A percentile compares a stretch with the other conserved stretches of the same genome.
Conservation (phyloP, 2,329 filamentous ascomycete genomes). For the Neonectria magnoliae region DNA sequence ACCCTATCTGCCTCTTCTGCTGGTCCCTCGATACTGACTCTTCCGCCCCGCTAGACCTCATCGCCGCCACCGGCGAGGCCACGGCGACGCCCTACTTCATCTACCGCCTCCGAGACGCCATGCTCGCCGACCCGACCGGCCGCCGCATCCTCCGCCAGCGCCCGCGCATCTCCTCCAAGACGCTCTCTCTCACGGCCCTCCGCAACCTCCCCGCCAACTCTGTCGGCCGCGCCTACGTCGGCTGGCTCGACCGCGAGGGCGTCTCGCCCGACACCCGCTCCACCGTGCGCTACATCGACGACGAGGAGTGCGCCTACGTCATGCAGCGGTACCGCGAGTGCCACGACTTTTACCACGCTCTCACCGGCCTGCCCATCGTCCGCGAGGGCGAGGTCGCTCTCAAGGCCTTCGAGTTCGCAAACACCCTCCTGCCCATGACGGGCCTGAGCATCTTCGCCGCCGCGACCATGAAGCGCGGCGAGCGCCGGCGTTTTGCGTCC, state of each 20-base stretch:
- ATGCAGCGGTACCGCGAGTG: slow-evolving; percentile 98
- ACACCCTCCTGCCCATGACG: slow-evolving; percentile 95
- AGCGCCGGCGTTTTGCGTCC: slow-evolving; percentile 77
- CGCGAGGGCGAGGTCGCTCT: slow-evolving; percentile 98
- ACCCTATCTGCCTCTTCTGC: neutral
- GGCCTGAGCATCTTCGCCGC: slow-evolving; percentile 86
- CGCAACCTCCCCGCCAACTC: slow-evolving; percentile 76
- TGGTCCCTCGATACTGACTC: neutral
- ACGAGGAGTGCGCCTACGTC: slow-evolving; percentile 96
- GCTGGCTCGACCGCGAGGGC: slow-evolving; percentile 93
- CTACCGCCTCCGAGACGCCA: slow-evolving; percentile 87
- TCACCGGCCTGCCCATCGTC: slow-evolving; percentile 89
- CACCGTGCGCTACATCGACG: slow-evolving; percentile 87
- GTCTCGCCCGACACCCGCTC: slow-evolving; percentile 91
- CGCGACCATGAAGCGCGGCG: slow-evolving; percentile 83
- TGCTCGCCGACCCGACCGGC: slow-evolving; percentile 86
- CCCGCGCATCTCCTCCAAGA: slow-evolving; percentile 85
- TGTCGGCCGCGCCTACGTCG: slow-evolving; percentile 83
- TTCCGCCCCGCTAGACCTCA: slow-evolving; percentile 72
- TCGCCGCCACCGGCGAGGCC: slow-evolving; percentile 92
- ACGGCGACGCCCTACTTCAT: slow-evolving; percentile 97
- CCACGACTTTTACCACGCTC: slow-evolving; percentile 96
- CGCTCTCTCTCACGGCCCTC: slow-evolving; percentile 72
- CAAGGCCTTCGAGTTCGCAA: slow-evolving; percentile 97
- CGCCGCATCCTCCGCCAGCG: slow-evolving; percentile 90